Evolutionary conservation across 352 stramenopile species (phyloP), one percentile per base, ranked within the genome.

Genomic region (Pythium aristosporum): DNA sequence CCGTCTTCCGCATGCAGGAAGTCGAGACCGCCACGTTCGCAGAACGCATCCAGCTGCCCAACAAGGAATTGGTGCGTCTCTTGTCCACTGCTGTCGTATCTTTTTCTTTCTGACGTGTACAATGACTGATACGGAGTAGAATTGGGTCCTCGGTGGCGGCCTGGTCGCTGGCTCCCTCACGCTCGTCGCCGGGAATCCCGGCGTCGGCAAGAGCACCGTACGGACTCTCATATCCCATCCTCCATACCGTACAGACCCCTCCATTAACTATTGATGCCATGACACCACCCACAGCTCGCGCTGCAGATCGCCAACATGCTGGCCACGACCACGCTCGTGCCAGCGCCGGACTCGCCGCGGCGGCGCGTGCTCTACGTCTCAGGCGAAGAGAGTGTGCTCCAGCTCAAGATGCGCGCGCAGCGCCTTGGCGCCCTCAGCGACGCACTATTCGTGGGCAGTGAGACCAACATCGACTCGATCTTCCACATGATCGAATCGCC

Each of bases 111-210:
- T 50, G 43, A 50, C 43, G 43, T 2, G 43, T 15, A 2, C n/a
- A 15, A 13, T 2, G 2, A 30, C 32, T 46, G 13, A n/a, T 46
- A 21, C 3, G 10, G 39, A 42, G 1, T 44, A 85, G 82, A 98
- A 98, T 68, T 91, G 91, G 75, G 97, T 99, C 23, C 76, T 99
- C 39, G 97, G 97, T 34, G 97, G 97, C n/a, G 96, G 96, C 6
- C 77, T 99, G 3, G 96, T 99, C 57, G 85, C 88, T 28, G 97
- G 96, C 41, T 98, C 92, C 0, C 75, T 99, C 30, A 97, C 89
- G n/a, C 80, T 99, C 13, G 69, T 99, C 9, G 95, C 93, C 4
- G 97, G 97, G 11, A 96, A 98, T 58, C 97, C 97, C 18, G 97
- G 96, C 39, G 89, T 98, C 5, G 94, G 93, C 57, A 98, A 98